Conservation (phyloP, 768 basidiomycete genomes). For the Tulasnella calospora region DNA sequence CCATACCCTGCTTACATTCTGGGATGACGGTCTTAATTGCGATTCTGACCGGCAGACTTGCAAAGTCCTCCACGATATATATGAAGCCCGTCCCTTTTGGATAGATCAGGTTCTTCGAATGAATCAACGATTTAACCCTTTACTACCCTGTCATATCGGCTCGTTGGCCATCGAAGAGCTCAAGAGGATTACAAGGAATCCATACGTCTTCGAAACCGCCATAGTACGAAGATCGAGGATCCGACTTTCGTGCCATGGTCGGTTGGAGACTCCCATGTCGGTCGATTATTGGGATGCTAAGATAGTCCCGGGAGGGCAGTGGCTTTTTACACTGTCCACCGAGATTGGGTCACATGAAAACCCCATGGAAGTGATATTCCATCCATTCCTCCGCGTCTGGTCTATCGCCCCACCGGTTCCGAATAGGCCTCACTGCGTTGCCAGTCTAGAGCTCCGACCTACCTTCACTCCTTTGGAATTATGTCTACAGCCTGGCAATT, state of each 20-base stretch:
- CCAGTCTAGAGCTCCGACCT: neutral
- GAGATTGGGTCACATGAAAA: neutral
- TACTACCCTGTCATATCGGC: neutral
- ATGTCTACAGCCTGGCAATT: neutral
- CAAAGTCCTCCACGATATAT: neutral
- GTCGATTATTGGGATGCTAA: neutral
- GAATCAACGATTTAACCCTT: neutral
- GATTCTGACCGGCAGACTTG: neutral
- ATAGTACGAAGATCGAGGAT: neutral
- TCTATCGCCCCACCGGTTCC: neutral
- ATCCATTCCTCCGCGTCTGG: neutral
- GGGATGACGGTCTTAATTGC: neutral
- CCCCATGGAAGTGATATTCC: neutral
- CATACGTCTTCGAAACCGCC: neutral
- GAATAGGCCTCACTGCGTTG: neutral
- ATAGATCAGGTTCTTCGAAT: neutral
- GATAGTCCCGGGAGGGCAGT: neutral
- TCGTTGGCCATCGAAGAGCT: neutral
- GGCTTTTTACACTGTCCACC: neutral
- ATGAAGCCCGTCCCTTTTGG: neutral
- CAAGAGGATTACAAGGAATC: neutral
- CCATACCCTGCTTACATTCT: neutral
- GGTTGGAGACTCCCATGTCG: neutral
- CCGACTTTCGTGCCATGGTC: neutral
- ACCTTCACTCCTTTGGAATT: neutral